These are phyloP conservation scores for Erigeron philadelphicus DNA, from an alignment of 140 eudicot genomes.

Conservation along the genomic window DNA sequence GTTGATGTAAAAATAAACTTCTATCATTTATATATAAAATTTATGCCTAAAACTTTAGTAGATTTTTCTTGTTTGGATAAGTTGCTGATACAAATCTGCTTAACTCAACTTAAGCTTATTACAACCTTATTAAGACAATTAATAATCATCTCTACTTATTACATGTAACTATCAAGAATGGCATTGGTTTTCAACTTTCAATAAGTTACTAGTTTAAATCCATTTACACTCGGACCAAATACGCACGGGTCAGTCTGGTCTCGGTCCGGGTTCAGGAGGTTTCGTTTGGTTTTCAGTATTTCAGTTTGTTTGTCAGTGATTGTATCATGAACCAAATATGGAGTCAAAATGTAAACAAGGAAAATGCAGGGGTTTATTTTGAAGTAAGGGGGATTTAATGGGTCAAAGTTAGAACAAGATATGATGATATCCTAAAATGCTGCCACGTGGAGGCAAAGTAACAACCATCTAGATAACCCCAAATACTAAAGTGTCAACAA, in stretches of 20 bases:
- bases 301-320: background rate
- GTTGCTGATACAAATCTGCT: background rate
- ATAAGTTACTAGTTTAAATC: too few relatives aligned
- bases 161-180: background rate
- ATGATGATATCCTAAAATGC: slow-evolving; percentile 20
- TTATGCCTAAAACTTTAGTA: background rate
- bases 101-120: background rate
- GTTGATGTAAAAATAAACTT: slow-evolving; percentile 23
- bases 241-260: too few relatives aligned
- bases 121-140: background rate
- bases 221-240: too few relatives aligned
- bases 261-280: too few relatives aligned
- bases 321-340: background rate
- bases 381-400: slow-evolving; percentile 18
- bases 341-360: slow-evolving; percentile 14
- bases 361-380: slow-evolving; percentile 20
- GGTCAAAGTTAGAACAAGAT: slow-evolving; percentile 22
- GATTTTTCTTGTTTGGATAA: background rate
- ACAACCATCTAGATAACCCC: slow-evolving; percentile 27
- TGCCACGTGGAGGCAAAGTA: slow-evolving; percentile 54
- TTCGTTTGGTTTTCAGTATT: too few relatives aligned
- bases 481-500: slow-evolving; percentile 22
- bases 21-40: background rate
- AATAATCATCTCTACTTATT: background rate
- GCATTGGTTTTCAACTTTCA: background rate